Conservation (phyloP, 1,139 yeast genomes). For the Saccharomyces hybrid region DNA sequence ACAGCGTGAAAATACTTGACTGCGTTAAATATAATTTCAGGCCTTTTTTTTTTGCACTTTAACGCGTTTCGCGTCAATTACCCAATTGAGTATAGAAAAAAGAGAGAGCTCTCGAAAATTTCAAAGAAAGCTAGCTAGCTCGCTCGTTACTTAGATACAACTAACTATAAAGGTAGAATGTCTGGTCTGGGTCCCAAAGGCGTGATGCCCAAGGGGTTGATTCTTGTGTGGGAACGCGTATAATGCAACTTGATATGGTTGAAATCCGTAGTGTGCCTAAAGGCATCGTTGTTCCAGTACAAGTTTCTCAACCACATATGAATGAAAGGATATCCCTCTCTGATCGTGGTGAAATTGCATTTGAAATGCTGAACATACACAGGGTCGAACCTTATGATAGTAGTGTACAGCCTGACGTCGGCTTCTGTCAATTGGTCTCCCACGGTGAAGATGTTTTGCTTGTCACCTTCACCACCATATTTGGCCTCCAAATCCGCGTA, state of each 20-base stretch:
- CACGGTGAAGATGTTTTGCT: conserved; percentile 34
- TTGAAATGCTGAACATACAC: conserved; percentile 93
- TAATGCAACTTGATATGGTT: conserved; percentile 88
- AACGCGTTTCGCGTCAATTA: conserved; percentile 1
- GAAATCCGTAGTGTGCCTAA: conserved; percentile 73
- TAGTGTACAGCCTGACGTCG: conserved; percentile 75
- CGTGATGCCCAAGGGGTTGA: conserved; percentile 78
- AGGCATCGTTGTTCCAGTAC: conserved; percentile 78
- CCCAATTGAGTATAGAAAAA: not conserved
- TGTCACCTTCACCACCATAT: conserved; percentile 12
- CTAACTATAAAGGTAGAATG: conserved; percentile 39
- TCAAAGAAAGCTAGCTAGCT: no score
- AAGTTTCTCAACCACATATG: conserved; percentile 75
- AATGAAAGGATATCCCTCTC: conserved; percentile 70
- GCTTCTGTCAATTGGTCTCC: conserved; percentile 79
- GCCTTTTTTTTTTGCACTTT: not conserved
- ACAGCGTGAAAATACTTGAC: not conserved
- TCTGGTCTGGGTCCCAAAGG: conserved; percentile 87
- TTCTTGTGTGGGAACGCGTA: conserved; percentile 64
- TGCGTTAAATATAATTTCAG: not conserved
- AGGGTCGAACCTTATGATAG: conserved; percentile 82
- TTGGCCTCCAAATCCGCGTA: conserved; percentile 36
- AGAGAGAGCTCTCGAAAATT: not conserved
- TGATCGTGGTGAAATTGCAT: conserved; percentile 77
- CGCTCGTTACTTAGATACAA: not conserved